Base-by-base conservation (phyloP, 2,329 filamentous ascomycete species). In the Fonsecaea monophora region DNA sequence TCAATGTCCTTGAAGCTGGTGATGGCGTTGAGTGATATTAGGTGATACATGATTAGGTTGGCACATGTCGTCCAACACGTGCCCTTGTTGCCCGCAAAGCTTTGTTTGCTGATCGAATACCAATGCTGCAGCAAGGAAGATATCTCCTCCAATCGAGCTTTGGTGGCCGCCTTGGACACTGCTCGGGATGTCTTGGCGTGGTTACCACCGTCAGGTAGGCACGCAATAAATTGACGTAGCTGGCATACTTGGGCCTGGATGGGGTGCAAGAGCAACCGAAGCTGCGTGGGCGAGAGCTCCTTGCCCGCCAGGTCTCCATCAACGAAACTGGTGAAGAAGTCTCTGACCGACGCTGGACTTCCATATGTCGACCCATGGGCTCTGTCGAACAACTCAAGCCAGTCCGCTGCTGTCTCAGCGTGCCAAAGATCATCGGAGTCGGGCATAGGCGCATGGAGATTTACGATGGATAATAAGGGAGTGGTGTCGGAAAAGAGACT, bases 1-100 rank as follows among this genome's bases (percentile, higher is more conserved):
- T 92, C 89, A 54, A 91, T 86, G 71, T 89, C 86, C 1, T 86
- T 82, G 73, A 91, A 90, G 76, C 87, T 87, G 15, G 88, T 89
- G 34, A 90, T 84, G 8, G 87, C 85, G 71, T 91, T 91, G 66
- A 92, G 82, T 57, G 85, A 88, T 74, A 92, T 87, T 50, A 92
- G 82, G 72, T 92, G 89, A 75, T 89, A 91, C 67, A 92, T 83
- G 53, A 90, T 84, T 50, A 92, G 77, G 73, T 89, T 90, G 69
- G 86, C 87, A 72, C 85, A 85, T 73, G 86, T 90, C 69, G 88
- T 81, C 15, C 84, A 78, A 69, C 88, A 90, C 56, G 69, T 71
- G 2, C 79, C 77, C 1, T 85, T 83, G 72, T 88, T 83, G n/a
- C 79, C 77, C 73, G 86, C 85, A 72, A 81, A 78, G 74, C 87